Evolutionary conservation across 106 monocot genomes (phyloP).

Genomic region (Xerophyta viscosa): DNA sequence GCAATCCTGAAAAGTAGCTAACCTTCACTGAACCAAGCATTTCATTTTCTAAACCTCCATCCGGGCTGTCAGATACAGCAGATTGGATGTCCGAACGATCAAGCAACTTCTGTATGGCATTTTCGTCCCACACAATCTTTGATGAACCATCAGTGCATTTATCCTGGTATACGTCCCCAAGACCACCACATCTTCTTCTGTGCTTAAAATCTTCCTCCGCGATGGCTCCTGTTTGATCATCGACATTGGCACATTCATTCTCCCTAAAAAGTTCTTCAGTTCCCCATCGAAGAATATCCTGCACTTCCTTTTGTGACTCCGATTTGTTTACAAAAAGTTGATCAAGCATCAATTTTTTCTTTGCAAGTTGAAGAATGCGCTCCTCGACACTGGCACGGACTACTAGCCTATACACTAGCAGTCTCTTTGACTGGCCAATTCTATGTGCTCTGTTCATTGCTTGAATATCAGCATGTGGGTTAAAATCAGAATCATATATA

Average conservation of each 20-base stretch:
- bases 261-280: constrained; percentile 89
- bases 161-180: constrained; percentile 89
- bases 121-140: constrained; percentile 88
- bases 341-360: constrained; percentile 98
- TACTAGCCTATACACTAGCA: constrained; percentile 92
- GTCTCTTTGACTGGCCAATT: constrained; percentile 90
- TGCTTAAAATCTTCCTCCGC: constrained; percentile 47
- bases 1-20: constrained; percentile 6
- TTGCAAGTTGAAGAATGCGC: constrained; percentile 92
- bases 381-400: constrained; percentile 99
- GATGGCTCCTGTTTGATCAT: constrained; percentile 38
- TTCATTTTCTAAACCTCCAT: constrained; percentile 81
- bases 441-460: constrained; percentile 99
- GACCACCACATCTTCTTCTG: constrained; percentile 68
- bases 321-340: constrained; percentile 98
- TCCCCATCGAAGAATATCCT: constrained; percentile 97
- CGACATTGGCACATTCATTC: constrained; percentile 25
- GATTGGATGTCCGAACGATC: constrained; percentile 79
- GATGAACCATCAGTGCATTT: constrained; percentile 60
- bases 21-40: constrained; percentile 96
- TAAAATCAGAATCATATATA: constrained; percentile 99
- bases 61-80: constrained; percentile 39
- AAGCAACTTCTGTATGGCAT: constrained; percentile 76
- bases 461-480: constrained; percentile 99
- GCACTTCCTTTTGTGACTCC: constrained; percentile 92